Base-by-base conservation (phyloP, 1,284 basidiomycete species). In the Tremellales sp. region DNA sequence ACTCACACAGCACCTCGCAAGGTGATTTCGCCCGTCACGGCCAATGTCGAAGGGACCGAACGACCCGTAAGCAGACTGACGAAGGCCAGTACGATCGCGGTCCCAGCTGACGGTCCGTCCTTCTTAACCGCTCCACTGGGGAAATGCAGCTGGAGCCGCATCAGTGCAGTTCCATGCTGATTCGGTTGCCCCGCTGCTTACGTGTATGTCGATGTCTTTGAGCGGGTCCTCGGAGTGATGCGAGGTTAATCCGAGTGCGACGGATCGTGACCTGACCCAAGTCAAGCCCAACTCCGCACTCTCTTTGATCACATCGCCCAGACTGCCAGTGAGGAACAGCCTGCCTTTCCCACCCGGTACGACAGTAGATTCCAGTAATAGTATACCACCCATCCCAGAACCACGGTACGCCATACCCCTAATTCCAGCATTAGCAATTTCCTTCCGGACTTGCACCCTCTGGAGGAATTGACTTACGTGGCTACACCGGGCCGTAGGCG, bases 61-160 rank as follows among this genome's bases (percentile, higher is more conserved):
- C 82, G 84, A 68, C 83, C 84, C 0, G 86, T 89, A 70, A 97
- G 84, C 46, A 97, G 77, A 40, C 85, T 87, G 22, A 96, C 87
- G 62, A 97, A 86, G 1, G 91, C 91, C 24, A 87, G 82, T 41
- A 91, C 72, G 45, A 97, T 85, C 0, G 91, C 93, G 3, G 89
- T 90, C 36, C 93, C 94, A 0, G 93, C 93, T 56, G 87, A 90
- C 0, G 93, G 94, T 0, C 93, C 93, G 64, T 97, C 93, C 77
- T 97, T 98, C 46, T 91, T 92, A 52, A 97, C 87, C 49, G 89
- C 87, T 3, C 93, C 93, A 65, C 93, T 87, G 0, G 91, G 90
- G 83, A 93, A 89, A 68, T 96, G 91, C 11, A 94, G 82, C 72
- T 93, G 86, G 13, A 88, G n/a, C n/a, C n/a, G 12, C 29, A 23